phyloP scores from a whole-genome alignment of 768 basidiomycete genomes.

The Termitomyces sp. region DNA sequence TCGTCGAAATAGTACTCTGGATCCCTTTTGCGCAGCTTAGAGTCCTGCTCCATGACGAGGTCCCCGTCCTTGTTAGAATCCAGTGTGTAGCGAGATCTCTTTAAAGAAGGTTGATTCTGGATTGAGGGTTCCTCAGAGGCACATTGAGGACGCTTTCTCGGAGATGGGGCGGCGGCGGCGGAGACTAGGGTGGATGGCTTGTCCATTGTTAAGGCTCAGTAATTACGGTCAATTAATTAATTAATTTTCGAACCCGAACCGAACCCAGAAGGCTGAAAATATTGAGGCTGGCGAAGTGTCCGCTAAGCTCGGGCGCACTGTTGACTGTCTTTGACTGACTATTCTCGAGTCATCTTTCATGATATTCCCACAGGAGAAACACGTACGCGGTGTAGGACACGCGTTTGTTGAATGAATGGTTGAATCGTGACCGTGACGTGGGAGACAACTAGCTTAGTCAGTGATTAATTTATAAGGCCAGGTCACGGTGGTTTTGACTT shows the following conservation, averaged over 20 bases:
- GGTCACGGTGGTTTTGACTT: constrained; percentile 21
- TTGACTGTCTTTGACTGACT: not conserved
- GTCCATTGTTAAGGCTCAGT: no score
- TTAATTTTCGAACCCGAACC: no score
- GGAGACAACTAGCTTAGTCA: no score
- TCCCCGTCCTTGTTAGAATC: constrained; percentile 17
- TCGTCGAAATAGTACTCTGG: constrained; percentile 62
- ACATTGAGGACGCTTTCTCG: constrained; percentile 11
- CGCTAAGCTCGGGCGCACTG: not conserved
- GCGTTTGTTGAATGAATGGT: constrained; percentile 14
- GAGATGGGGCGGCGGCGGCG: constrained; percentile 8
- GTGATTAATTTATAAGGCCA: constrained; percentile 28
- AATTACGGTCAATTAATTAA: no score
- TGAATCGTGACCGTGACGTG: constrained; percentile 7
- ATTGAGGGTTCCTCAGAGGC: not conserved
- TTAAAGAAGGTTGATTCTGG: constrained; percentile 12
- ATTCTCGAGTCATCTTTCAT: constrained; percentile 4
- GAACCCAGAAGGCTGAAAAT: no score
- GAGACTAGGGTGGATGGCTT: constrained; percentile 8
- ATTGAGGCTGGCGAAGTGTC: no score
- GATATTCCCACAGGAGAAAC: not conserved
- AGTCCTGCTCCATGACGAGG: constrained; percentile 15
- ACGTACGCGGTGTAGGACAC: not conserved
- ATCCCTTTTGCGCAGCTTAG: constrained; percentile 34
- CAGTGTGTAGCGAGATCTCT: constrained; percentile 4